These are phyloP conservation scores for Coemansia sp. DNA, from an alignment of 192 early-diverging fungal species.

Conservation along the genomic window DNA sequence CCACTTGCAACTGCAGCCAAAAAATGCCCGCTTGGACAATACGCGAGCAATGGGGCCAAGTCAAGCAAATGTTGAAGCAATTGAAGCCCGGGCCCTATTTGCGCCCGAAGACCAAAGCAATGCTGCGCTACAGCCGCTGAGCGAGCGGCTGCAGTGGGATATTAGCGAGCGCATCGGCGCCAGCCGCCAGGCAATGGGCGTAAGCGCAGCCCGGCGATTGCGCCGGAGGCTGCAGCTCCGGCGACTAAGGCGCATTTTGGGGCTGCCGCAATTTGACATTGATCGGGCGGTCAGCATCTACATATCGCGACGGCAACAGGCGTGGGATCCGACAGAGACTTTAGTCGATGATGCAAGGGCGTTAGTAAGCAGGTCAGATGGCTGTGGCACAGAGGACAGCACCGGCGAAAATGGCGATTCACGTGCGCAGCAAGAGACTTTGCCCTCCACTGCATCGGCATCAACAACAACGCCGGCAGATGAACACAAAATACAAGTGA, in stretches of 20 bases:
- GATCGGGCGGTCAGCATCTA: slow-evolving; percentile 52
- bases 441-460: too few species aligned
- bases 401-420: too few species aligned
- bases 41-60: too few species aligned
- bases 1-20: too few species aligned
- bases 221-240: slow-evolving; percentile 49
- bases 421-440: too few species aligned
- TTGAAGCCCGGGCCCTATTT: too few species aligned
- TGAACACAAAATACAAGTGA: slow-evolving; percentile 26
- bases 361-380: slow-evolving; percentile 30
- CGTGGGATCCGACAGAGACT: slow-evolving; percentile 14
- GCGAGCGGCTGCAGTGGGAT: slow-evolving; percentile 40
- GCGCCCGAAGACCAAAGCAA: too few species aligned
- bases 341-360: not conserved
- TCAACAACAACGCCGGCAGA: not conserved
- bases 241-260: slow-evolving; percentile 62
- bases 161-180: slow-evolving; percentile 20
- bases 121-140: slow-evolving; percentile 6
- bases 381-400: not conserved
- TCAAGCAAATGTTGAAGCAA: too few species aligned
- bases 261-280: slow-evolving; percentile 65
- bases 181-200: slow-evolving; percentile 8
- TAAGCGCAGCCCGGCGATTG: slow-evolving; percentile 23
- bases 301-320: slow-evolving; percentile 21
- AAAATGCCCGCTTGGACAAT: too few species aligned